Base-by-base conservation (phyloP, 2,329 filamentous ascomycete genomes). In the Pseudogymnoascus sp. region DNA sequence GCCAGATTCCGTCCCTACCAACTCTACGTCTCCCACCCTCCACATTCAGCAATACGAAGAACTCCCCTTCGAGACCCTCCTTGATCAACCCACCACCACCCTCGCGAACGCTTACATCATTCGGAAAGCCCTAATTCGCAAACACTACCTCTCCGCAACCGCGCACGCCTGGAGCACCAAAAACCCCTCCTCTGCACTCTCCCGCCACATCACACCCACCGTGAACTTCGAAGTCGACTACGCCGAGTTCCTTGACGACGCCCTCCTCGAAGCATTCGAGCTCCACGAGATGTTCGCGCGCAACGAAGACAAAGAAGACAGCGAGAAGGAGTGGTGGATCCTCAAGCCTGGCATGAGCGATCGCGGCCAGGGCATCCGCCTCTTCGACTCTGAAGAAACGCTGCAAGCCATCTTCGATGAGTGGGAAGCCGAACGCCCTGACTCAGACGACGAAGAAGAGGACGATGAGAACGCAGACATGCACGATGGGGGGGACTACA, bases 291-390 rank as follows among this genome's bases (percentile, higher is more conserved):
- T 89, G 68, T 82, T 96, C 75, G 83, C 84, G 33, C 81, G 80
- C 53, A 96, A 96, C 69, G 84, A 83, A 60, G 76, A 75, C 12
- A 73, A 70, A 31, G 61, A 66, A 7, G 37, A 63, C 1, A 26
- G 62, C 31, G 77, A 82, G 43, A 82, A 83, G 64, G 86, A 96
- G 73, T 99, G 93, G 93, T 99, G 95, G 95, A 98, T 99, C 68
- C 76, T 99, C 65, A 99, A 99, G 77, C 93, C 95, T 0, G 89
- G 93, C 7, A 98, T 99, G 95, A 96, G 91, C 74, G 95, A 99
- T 73, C 84, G 93, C 24, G 95, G 93, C 0, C 93, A 97, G 73
- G 95, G 95, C 0, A 97, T 99, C 64, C 80, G 91, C 40, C 79
- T 99, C 0, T 99, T 99, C 75, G 90, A 86, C 70, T 91, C 86